Conservation (phyloP, 805 yeast genomes). For the Yarrowia bubula region DNA sequence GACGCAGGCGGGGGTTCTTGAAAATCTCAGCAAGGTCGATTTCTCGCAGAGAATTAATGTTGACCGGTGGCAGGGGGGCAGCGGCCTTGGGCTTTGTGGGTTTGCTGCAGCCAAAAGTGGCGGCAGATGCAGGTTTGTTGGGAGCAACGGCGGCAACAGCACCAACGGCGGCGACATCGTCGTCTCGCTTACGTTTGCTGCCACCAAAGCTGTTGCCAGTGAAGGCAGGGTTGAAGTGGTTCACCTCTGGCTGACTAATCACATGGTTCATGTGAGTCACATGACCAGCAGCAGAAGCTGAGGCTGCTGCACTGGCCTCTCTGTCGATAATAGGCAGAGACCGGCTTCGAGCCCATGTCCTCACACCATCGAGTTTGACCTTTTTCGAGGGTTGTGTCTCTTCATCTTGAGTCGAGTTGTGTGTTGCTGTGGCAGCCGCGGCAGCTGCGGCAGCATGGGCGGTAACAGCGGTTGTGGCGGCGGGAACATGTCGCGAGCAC, state of each 20-base stretch:
- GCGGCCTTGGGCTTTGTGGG: not conserved
- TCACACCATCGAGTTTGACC: conserved; percentile 5
- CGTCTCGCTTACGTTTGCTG: conserved; percentile 13
- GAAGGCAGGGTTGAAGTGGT: conserved; percentile 11
- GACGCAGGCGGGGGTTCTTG: conserved; percentile 88
- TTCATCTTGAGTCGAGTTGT: not conserved
- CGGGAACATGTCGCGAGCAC: conserved; percentile 9
- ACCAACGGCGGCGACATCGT: not conserved
- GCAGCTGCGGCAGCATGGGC: not conserved
- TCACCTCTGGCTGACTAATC: conserved; percentile 5
- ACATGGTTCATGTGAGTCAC: conserved; percentile 12
- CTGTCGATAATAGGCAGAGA: conserved; percentile 13
- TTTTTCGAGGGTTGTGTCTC: conserved; percentile 8
- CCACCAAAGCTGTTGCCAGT: not conserved
- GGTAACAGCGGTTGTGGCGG: not conserved
- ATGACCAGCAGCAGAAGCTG: conserved; percentile 5
- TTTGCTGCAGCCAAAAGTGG: not conserved
- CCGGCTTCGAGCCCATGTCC: conserved; percentile 14
- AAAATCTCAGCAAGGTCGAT: conserved; percentile 85
- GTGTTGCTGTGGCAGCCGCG: conserved; percentile 1
- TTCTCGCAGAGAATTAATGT: conserved; percentile 74
- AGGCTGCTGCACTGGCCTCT: conserved; percentile 1
- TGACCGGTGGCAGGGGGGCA: conserved; percentile 63
- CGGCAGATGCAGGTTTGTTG: conserved; percentile 8
- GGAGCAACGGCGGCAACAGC: not conserved